Conservation (phyloP, 2,329 filamentous ascomycete species). For the Sclerotinia borealis region DNA sequence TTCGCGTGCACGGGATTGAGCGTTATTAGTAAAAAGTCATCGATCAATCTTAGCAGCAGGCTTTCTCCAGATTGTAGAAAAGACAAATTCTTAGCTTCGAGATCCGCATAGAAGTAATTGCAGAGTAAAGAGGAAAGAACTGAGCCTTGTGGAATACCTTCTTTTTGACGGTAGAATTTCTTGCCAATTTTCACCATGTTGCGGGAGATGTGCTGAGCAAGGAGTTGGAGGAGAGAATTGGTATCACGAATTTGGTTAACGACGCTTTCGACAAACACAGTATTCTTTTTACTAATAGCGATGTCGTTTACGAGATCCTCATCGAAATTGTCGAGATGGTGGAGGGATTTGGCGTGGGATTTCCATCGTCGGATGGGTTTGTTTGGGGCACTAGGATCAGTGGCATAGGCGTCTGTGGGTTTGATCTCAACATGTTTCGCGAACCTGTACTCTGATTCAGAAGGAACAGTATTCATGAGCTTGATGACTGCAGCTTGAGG, state of each 20-base stretch:
- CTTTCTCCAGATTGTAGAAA: conserved; percentile 58
- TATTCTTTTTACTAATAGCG: conserved; percentile 44
- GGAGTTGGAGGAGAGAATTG: conserved; percentile 58
- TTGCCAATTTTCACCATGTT: conserved; percentile 88
- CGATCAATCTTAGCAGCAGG: conserved; percentile 74
- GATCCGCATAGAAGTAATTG: conserved; percentile 91
- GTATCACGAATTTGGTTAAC: conserved; percentile 51
- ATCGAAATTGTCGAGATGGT: conserved; percentile 29
- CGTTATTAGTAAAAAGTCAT: conserved; percentile 90
- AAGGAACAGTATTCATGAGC: conserved; percentile 54
- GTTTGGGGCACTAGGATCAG: conserved; percentile 2
- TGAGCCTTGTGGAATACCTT: conserved; percentile 90
- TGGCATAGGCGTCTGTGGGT: conserved; percentile 33
- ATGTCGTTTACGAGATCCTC: conserved; percentile 26
- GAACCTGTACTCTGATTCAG: conserved; percentile 60
- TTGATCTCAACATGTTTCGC: conserved; percentile 69
- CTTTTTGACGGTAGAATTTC: conserved; percentile 79
- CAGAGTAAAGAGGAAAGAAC: conserved; percentile 81
- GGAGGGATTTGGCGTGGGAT: conserved; percentile 25
- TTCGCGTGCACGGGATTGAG: conserved; percentile 59
- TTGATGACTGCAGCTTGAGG: conserved; percentile 69
- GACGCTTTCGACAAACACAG: conserved; percentile 70
- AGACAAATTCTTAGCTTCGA: conserved; percentile 62
- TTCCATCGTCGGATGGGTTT: conserved; percentile 30
- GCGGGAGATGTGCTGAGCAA: conserved; percentile 72